phyloP scores from a whole-genome alignment of 2,329 filamentous ascomycete species.

The Microdochium paspali region DNA sequence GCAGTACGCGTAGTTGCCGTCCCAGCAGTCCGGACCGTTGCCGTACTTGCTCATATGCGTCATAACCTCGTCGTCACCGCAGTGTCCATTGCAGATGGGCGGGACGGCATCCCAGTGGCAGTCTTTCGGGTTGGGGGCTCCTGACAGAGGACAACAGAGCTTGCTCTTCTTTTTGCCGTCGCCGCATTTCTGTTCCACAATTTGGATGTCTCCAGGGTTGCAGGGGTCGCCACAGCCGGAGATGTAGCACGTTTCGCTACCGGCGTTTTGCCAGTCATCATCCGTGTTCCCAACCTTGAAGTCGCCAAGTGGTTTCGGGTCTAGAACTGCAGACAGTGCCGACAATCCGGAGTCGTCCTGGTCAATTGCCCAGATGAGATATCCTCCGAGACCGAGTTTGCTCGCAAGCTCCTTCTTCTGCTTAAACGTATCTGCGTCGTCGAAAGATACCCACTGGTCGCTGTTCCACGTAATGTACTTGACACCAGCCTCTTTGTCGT shows the following conservation, averaged over 20 bases:
- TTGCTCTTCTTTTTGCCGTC: slow-evolving; percentile 13
- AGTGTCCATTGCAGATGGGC: slow-evolving; percentile 20
- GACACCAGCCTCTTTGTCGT: slow-evolving; percentile 14
- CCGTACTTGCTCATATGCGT: slow-evolving; percentile 18
- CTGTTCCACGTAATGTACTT: slow-evolving; percentile 16
- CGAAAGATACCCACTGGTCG: slow-evolving; percentile 26
- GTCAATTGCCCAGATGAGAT: no score
- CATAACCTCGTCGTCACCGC: slow-evolving; percentile 21
- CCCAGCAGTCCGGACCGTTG: slow-evolving; percentile 14
- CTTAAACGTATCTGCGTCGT: slow-evolving; percentile 21
- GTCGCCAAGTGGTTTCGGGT: slow-evolving; percentile 3
- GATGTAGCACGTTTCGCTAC: slow-evolving; percentile 15
- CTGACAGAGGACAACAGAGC: slow-evolving; percentile 21
- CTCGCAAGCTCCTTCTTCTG: slow-evolving; percentile 18
- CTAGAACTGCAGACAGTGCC: slow-evolving; percentile 5
- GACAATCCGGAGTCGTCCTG: no score
- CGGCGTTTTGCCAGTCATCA: slow-evolving; percentile 6
- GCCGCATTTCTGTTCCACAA: slow-evolving; percentile 17
- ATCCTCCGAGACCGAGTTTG: slow-evolving; percentile 10
- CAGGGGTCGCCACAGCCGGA: slow-evolving; percentile 17
- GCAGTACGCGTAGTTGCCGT: slow-evolving; percentile 19
- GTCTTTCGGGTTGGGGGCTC: slow-evolving; percentile 15
- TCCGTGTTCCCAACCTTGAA: slow-evolving; percentile 3
- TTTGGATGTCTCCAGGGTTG: slow-evolving; percentile 16
- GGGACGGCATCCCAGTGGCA: slow-evolving; percentile 21